Evolutionary conservation across 73 alveolate genomes (phyloP), one percentile per base, ranked within the genome.

Genomic region (Stentor roeselii): DNA sequence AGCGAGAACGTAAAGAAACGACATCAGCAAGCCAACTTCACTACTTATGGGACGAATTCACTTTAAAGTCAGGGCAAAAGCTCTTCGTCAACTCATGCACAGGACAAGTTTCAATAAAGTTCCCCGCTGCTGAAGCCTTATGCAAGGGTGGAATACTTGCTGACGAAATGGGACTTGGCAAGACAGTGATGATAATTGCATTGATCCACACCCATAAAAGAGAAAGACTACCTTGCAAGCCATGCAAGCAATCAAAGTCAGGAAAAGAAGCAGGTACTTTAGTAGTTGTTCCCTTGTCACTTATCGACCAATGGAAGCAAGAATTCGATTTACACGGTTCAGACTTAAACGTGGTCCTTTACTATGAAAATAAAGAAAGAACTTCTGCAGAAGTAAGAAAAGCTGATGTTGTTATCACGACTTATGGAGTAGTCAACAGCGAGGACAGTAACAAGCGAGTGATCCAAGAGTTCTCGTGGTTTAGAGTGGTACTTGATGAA

Each of bases 161-260:
- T 0, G 97, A 92, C 82, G 97, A 92, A 75, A 92, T 92, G 97
- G 97, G 97, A 30, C 82, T 92, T 11, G 97, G 97, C 21, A 92
- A 92, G 61, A 92, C 97, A 3, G 97, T 92, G 3, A 89, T 87
- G 95, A 60, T 87, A n/a, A 50, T 88, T 21, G 36, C 89, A 21
- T 78, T 88, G 30, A 86, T 88, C 31, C 89, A 85, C 36, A 50
- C 94, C 3, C 82, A 86, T 27, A 34, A 67, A n/a, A n/a, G n/a
- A n/a, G n/a, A n/a, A n/a, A n/a, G n/a, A n/a, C n/a, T n/a, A n/a
- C n/a, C n/a, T n/a, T n/a, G n/a, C n/a, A 76, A n/a, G 2, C 36
- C 0, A n/a, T 35, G 36, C 0, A 76, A 76, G 39, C 32, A 76
- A 2, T 14, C 34, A 37, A 77, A 60, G 21, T 60, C 75, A 15